These are phyloP conservation scores for Claviceps capensis DNA, from an alignment of 2,329 filamentous ascomycete species.

Conservation along the genomic window DNA sequence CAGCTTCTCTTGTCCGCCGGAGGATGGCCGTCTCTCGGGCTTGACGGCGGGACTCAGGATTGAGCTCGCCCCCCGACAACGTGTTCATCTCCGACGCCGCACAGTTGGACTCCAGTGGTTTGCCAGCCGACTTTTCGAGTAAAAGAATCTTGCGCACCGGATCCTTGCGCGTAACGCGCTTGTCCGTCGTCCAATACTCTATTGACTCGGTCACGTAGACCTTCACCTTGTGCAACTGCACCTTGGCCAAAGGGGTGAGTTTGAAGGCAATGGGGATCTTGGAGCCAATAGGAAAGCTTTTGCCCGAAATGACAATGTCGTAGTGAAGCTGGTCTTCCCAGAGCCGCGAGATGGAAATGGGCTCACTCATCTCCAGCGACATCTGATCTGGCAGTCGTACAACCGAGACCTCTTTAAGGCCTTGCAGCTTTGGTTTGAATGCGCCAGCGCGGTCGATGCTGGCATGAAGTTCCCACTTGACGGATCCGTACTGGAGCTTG, in stretches of 20 bases:
- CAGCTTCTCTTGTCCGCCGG: conserved; percentile 41
- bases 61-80: conserved; percentile 66
- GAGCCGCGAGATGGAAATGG: conserved; percentile 81
- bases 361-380: conserved; percentile 80
- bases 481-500: conserved; percentile 70
- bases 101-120: conserved; percentile 58
- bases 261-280: conserved; percentile 91
- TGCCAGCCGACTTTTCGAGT: conserved; percentile 78
- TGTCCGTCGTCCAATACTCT: conserved; percentile 81
- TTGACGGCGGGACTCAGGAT: conserved; percentile 30
- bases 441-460: conserved; percentile 75
- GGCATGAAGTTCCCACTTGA: conserved; percentile 79
- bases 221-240: conserved; percentile 84
- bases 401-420: conserved; percentile 67
- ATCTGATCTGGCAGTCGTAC: conserved; percentile 78
- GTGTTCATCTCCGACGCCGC: conserved; percentile 64
- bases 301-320: conserved; percentile 90
- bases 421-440: conserved; percentile 78
- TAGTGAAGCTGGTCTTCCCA: conserved; percentile 96
- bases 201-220: conserved; percentile 83
- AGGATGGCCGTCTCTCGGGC: conserved; percentile 32
- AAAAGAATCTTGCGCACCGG: conserved; percentile 72
- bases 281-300: conserved; percentile 80
- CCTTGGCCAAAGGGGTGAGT: conserved; percentile 81
- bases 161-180: conserved; percentile 72